phyloP scores from a whole-genome alignment of 148 eudicot genomes.

The Spergularia bocconei region DNA sequence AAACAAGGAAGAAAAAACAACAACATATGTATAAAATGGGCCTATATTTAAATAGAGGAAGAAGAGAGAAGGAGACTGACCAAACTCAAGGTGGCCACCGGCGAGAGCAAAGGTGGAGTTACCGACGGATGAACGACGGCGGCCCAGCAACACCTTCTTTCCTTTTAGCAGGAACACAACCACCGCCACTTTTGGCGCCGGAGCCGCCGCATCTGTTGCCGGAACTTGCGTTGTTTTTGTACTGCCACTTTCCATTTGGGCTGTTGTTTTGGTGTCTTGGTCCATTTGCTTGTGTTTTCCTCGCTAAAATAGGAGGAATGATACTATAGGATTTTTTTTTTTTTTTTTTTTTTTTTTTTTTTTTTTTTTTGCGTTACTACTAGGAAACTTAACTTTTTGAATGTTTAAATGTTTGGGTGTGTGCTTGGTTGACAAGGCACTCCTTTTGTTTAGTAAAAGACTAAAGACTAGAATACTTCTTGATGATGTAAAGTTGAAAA shows the following conservation, averaged over 20 bases:
- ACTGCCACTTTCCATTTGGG: neutral
- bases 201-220: neutral
- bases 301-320: too few relatives aligned
- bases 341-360: too few relatives aligned
- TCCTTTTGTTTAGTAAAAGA: too few relatives aligned
- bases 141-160: slow-evolving; percentile 58
- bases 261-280: neutral
- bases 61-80: slow-evolving; percentile 34
- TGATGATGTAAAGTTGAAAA: too few relatives aligned
- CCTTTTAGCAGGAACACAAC: slow-evolving; percentile 61
- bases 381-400: too few relatives aligned
- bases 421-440: too few relatives aligned
- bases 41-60: neutral
- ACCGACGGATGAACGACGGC: slow-evolving; percentile 70
- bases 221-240: neutral
- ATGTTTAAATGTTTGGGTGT: too few relatives aligned
- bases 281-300: too few relatives aligned
- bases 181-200: slow-evolving; percentile 60
- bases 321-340: too few relatives aligned
- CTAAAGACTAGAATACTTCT: too few relatives aligned
- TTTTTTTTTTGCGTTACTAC: too few relatives aligned
- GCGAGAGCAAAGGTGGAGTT: slow-evolving; percentile 72
- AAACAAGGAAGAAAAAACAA: neutral
- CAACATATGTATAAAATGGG: neutral
- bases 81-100: slow-evolving; percentile 91